These are phyloP conservation scores for Phytophthora kernoviae DNA, from an alignment of 352 stramenopile genomes.

Conservation along the genomic window DNA sequence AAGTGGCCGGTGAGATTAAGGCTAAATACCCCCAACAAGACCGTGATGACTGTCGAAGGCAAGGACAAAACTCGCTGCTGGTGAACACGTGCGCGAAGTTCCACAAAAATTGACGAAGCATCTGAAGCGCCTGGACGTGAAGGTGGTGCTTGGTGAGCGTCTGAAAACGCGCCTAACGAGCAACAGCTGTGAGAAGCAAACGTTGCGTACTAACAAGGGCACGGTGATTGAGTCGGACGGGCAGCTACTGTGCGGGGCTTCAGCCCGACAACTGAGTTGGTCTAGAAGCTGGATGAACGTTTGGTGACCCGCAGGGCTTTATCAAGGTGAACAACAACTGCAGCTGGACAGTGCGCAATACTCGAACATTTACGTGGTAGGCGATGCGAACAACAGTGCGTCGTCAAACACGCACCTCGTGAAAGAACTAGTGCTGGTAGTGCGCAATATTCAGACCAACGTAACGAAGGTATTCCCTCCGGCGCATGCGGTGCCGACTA, in stretches of 20 bases:
- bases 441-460: constrained; percentile 39
- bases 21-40: constrained; percentile 57
- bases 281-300: constrained; percentile 34
- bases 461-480: constrained; percentile 49
- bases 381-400: constrained; percentile 51
- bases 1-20: constrained; percentile 68
- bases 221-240: constrained; percentile 54
- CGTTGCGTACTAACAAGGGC: constrained; percentile 52
- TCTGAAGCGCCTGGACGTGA: constrained; percentile 46
- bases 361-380: constrained; percentile 54
- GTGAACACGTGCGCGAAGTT: constrained; percentile 51
- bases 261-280: constrained; percentile 40
- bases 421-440: constrained; percentile 36
- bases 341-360: constrained; percentile 51
- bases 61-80: constrained; percentile 34
- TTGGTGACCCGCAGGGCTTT: constrained; percentile 42
- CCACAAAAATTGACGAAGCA: constrained; percentile 37
- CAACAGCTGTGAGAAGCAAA: constrained; percentile 48
- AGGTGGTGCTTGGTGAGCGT: constrained; percentile 52
- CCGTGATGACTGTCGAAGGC: constrained; percentile 54
- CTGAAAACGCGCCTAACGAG: constrained; percentile 32
- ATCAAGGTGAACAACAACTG: constrained; percentile 54
- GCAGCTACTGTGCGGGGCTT: constrained; percentile 50
- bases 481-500: constrained; percentile 30
- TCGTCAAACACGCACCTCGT: constrained; percentile 54